Conservation (phyloP, 2,329 filamentous ascomycete genomes). For the Rhynchosporium agropyri region DNA sequence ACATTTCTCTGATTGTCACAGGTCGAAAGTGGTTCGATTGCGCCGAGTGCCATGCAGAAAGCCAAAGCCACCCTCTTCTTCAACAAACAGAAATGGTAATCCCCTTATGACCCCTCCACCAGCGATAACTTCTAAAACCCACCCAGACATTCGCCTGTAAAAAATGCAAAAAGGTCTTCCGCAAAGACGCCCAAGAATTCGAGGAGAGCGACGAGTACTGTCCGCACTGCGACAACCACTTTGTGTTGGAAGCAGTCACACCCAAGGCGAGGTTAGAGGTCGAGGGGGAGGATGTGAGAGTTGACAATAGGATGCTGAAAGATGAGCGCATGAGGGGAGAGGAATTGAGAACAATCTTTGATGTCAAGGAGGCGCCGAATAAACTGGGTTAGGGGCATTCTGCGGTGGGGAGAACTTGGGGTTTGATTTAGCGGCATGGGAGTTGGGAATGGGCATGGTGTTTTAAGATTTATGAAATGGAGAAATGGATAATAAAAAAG, state of each 20-base stretch:
- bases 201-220: conserved; percentile 99
- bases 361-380: conserved; percentile 73
- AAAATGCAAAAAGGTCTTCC: conserved; percentile 98
- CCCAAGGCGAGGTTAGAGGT: conserved; percentile 82
- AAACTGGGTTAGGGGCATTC: conserved; percentile 64
- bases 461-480: conserved; percentile 23
- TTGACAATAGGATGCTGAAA: conserved; percentile 88
- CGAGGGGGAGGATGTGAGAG: conserved; percentile 86
- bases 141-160: conserved; percentile 84
- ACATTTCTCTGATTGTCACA: conserved; percentile 42
- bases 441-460: conserved; percentile 14
- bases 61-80: conserved; percentile 73
- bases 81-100: conserved; percentile 79
- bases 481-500: not conserved
- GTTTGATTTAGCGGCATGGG: conserved; percentile 41
- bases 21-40: conserved; percentile 99
- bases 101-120: conserved; percentile 16
- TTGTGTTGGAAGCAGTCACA: conserved; percentile 84
- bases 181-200: conserved; percentile 88
- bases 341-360: conserved; percentile 69
- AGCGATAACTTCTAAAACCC: not conserved
- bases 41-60: conserved; percentile 87
- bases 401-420: not conserved
- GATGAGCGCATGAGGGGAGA: conserved; percentile 74
- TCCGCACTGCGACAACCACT: conserved; percentile 99